phyloP scores from a whole-genome alignment of 1,139 yeast genomes.

The Geotrichum europaeum region DNA sequence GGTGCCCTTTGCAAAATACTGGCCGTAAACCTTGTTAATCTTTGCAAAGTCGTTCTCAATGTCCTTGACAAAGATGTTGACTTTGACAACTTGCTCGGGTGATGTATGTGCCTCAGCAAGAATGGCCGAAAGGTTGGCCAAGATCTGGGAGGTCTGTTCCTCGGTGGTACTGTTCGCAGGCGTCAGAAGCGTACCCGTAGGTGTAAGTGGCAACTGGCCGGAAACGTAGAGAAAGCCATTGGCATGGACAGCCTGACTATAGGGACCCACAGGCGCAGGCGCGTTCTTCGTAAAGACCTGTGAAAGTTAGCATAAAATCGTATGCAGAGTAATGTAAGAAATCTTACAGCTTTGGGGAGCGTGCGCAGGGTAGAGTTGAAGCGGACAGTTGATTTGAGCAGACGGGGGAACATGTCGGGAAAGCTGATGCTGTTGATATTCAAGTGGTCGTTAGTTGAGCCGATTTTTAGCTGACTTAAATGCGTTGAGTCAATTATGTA shows the following conservation, averaged over 20 bases:
- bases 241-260: slow-evolving; percentile 87
- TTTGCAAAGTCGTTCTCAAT: slow-evolving; percentile 66
- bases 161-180: slow-evolving; percentile 49
- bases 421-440: too few species aligned
- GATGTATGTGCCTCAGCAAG: slow-evolving; percentile 79
- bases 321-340: background rate
- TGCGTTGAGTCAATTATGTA: too few species aligned
- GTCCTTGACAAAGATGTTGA: slow-evolving; percentile 81
- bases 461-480: background rate
- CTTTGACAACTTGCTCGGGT: slow-evolving; percentile 74
- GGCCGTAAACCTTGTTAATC: slow-evolving; percentile 76
- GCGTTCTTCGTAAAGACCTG: slow-evolving; percentile 54
- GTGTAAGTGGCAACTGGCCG: slow-evolving; percentile 89
- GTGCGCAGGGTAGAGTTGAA: background rate
- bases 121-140: slow-evolving; percentile 67
- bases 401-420: background rate
- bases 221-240: slow-evolving; percentile 78
- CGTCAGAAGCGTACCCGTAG: slow-evolving; percentile 64
- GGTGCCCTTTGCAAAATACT: slow-evolving; percentile 65
- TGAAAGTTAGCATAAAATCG: background rate
- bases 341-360: background rate
- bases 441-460: background rate
- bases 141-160: slow-evolving; percentile 78
- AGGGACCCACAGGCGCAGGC: slow-evolving; percentile 93
- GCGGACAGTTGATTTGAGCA: background rate